phyloP scores from a whole-genome alignment of 805 yeast species.

The Diddensiella santjacobensis region DNA sequence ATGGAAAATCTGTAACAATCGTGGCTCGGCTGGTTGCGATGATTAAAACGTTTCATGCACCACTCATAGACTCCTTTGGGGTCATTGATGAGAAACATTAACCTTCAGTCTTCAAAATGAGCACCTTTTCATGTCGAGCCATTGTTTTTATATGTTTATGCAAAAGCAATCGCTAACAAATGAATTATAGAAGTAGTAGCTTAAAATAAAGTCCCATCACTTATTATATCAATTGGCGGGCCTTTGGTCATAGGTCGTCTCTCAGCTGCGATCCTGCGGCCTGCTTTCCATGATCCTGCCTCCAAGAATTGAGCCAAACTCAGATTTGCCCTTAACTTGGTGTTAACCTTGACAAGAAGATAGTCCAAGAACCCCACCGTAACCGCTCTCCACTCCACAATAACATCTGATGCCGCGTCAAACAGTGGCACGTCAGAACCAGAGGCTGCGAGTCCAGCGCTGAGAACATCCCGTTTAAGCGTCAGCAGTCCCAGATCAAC shows the following conservation, averaged over 20 bases:
- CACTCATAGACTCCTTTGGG: constrained; percentile 23
- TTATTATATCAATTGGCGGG: constrained; percentile 58
- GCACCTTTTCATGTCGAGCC: constrained; percentile 13
- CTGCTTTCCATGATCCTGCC: constrained; percentile 68
- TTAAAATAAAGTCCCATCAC: constrained; percentile 65
- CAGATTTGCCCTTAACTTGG: constrained; percentile 38
- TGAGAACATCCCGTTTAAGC: constrained; percentile 41
- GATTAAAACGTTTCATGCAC: constrained; percentile 32
- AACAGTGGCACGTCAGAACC: constrained; percentile 44
- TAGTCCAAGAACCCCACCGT: constrained; percentile 56
- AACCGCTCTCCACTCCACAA: constrained; percentile 65
- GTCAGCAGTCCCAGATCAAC: constrained; percentile 51
- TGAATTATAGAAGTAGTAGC: not conserved
- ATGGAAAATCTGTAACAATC: too few species aligned
- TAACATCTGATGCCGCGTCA: constrained; percentile 52
- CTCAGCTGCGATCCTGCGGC: constrained; percentile 54
- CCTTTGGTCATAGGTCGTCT: constrained; percentile 49
- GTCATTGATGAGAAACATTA: constrained; percentile 26
- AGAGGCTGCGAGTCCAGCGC: constrained; percentile 8
- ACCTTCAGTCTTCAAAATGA: constrained; percentile 38
- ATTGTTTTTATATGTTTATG: not conserved
- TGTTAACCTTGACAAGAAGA: constrained; percentile 50
- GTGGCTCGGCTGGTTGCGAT: too few species aligned
- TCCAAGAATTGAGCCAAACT: constrained; percentile 57
- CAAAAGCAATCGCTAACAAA: not conserved